Percentiles rank a stretch among this genome's conserved stretches.
Evolutionary conservation across 1,139 yeast genomes (phyloP).

Genomic region (Casaregolazyma suthepensis): DNA sequence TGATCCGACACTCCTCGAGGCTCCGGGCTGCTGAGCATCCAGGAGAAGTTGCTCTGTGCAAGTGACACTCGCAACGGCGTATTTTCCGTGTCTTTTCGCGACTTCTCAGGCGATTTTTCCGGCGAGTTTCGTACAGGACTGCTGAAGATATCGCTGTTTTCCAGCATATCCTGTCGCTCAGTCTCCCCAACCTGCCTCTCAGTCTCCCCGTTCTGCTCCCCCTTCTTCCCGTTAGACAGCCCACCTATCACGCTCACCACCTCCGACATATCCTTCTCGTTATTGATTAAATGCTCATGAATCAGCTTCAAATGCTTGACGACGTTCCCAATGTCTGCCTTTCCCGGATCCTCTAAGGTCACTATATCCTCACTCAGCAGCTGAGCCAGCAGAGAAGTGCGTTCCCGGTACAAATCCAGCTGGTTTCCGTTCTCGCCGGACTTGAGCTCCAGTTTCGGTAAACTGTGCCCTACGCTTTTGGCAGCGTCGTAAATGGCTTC

Average conservation of each 20-base stretch:
- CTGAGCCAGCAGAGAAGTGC: slow-evolving; percentile 4
- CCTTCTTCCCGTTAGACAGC: not conserved
- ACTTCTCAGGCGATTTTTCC: not conserved
- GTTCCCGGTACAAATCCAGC: not conserved
- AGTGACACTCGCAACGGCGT: slow-evolving; percentile 17
- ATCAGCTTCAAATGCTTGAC: not conserved
- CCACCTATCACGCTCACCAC: not conserved
- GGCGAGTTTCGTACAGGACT: not conserved
- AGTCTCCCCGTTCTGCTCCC: not conserved
- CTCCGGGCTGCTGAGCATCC: slow-evolving; percentile 19
- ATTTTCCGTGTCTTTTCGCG: not conserved
- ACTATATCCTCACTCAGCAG: slow-evolving; percentile 1
- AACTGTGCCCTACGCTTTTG: slow-evolving; percentile 11
- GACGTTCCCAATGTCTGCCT: not conserved
- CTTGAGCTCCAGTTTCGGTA: not conserved
- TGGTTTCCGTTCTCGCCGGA: not conserved
- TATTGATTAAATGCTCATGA: not conserved
- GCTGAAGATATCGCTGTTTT: not conserved
- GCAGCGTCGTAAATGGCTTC: slow-evolving; percentile 24
- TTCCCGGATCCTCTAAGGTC: not conserved
- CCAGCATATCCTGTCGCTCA: not conserved
- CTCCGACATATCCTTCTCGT: not conserved
- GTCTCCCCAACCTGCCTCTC: not conserved
- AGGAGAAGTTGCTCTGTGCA: slow-evolving; percentile 22
- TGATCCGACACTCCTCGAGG: slow-evolving; percentile 5